Evolutionary conservation across 1,139 yeast species (phyloP), one percentile per base, ranked within the genome.

Genomic region (Sugiyamaella grinbergsii): DNA sequence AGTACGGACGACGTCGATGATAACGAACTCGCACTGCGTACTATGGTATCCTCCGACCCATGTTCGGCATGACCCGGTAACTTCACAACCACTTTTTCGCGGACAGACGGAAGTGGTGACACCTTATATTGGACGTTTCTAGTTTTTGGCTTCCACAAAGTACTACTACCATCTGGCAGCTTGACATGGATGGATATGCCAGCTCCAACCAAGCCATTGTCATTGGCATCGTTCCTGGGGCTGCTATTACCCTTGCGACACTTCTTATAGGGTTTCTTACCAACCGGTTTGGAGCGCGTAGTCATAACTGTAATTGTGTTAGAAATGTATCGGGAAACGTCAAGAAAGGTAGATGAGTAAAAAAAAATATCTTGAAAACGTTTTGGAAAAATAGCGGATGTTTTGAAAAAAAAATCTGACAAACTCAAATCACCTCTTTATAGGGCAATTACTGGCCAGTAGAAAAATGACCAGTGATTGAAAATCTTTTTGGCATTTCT

Each of bases 11-110:
- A 36, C 24, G 22, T n/a, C 7, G 47, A 34, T 7, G 47, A 43
- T n/a, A 43, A 28, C 2, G 47, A 34, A 23, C 47, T 43, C 24
- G 33, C 5, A 13, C 47, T 43, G 15, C 47, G 33, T 15, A 41
- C 22, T 11, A 31, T 5, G 8, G 10, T 23, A 15, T 34, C 7
- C 11, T 13, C 23, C 3, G 20, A 15, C 10, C 23, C 5, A 5
- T 18, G 7, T 4, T 34, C 23, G 11, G 10, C n/a, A 36, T 31
- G 36, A n/a, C 38, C 41, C 8, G 49, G 49, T 32, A 45, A 24
- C 31, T 38, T 45, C 13, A 45, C 44, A 13, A 45, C 37, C 6
- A 45, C 33, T 22, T 38, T 39, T 22, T 45, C 43, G 19, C 26
- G 34, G 11, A 34, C 18, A 23, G 26, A 34, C 8, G 47, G 47